These are phyloP conservation scores for Apiospora sp. DNA, from an alignment of 2,329 filamentous ascomycete genomes.

Conservation along the genomic window DNA sequence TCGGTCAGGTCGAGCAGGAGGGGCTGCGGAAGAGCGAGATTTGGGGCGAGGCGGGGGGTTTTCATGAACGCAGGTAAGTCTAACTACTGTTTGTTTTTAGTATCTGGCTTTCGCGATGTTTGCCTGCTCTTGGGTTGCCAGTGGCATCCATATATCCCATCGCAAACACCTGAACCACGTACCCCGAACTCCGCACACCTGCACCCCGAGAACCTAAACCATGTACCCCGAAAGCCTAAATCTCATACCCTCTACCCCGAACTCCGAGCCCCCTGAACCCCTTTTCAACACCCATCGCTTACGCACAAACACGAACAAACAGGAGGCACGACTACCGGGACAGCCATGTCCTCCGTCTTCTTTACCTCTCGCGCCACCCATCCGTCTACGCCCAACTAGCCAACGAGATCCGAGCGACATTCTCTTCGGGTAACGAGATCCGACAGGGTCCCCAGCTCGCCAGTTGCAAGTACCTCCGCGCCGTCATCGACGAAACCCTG, in stretches of 20 bases:
- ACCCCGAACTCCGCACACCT: too few species aligned
- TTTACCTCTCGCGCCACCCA: not conserved
- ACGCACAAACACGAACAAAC: not conserved
- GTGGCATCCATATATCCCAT: too few species aligned
- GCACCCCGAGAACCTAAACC: too few species aligned
- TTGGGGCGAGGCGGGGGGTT: not conserved
- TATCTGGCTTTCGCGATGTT: too few species aligned
- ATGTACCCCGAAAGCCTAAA: too few species aligned
- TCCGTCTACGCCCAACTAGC: not conserved
- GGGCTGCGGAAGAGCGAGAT: not conserved
- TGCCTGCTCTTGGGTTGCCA: too few species aligned
- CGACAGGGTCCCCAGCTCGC: too few species aligned
- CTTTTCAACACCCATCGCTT: too few species aligned
- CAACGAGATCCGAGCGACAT: not conserved
- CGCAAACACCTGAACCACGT: too few species aligned
- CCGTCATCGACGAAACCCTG: constrained; percentile 28
- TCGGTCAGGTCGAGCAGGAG: not conserved
- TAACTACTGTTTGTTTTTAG: not conserved
- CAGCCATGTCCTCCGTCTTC: not conserved
- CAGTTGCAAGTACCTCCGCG: constrained; percentile 28
- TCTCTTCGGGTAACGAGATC: too few species aligned
- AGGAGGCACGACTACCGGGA: not conserved
- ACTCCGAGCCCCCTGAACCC: too few species aligned
- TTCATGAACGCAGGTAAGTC: not conserved
- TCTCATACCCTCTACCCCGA: too few species aligned